Evolutionary conservation across 1,284 basidiomycete species (phyloP), one percentile per base, ranked within the genome.

Genomic region (Spongispora temasekensis): DNA sequence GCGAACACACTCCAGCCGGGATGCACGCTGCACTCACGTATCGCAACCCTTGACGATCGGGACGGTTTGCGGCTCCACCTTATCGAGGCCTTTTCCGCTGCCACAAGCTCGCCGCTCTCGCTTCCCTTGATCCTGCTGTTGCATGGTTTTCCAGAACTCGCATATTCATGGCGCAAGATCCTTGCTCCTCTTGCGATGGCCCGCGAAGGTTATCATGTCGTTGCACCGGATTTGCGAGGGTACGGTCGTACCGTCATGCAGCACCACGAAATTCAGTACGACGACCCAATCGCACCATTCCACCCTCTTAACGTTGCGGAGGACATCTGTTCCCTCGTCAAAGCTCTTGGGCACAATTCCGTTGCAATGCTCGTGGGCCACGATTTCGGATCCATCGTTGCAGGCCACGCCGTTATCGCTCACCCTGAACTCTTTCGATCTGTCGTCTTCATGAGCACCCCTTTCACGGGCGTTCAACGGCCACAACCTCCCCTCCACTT

Each of bases 101-200:
- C 19, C 42, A 66, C 46, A 61, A 70, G 67, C 75, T 64, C 72
- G 8, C 60, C 48, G 55, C 46, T 61, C 21, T 62, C 67, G 1
- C 64, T 69, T 9, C 83, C 82, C 3, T 76, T 89, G 15, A 68
- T 88, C 59, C 63, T 88, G n/a, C 78, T 87, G 31, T 71, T 88
- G 1, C 86, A 88, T 63, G 87, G 87, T 40, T 88, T 88, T 67
- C 86, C 87, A 13, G 87, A 87, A 66, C 76, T 88, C 12, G 80
- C 84, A 2, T 85, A 83, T 66, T 88, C 86, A 10, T 88, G 85
- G 86, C 78, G 86, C 23, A 83, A 83, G 61, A 61, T 87, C 32
- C 76, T 89, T 37, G 63, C 72, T 1, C 84, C 85, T 1, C 77
- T 88, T 32, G 71, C 82, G 0, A 62, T 73, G 15, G 76, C 76